Percentiles rank a stretch among this genome's conserved stretches.
These are phyloP conservation scores for Vaccinium corymbosum DNA, from an alignment of 148 eudicot species.

Conservation along the genomic window DNA sequence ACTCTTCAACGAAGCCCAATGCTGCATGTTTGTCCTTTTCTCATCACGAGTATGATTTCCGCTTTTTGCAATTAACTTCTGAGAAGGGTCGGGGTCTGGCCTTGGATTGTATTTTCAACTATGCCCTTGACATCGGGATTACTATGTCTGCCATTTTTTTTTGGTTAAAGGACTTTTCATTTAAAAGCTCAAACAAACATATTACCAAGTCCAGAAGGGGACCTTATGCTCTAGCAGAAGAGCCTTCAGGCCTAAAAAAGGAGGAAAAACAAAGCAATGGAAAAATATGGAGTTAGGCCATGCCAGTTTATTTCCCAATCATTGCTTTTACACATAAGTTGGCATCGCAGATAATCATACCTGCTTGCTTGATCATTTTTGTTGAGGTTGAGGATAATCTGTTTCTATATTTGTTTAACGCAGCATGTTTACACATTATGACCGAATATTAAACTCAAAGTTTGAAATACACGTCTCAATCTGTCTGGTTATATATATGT, in stretches of 20 bases:
- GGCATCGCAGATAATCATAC: not conserved
- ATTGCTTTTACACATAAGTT: not conserved
- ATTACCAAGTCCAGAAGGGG: not conserved
- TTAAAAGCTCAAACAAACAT: not conserved
- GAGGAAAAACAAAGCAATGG: no score
- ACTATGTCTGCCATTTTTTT: not conserved
- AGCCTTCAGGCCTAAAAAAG: not conserved
- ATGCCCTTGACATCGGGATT: not conserved
- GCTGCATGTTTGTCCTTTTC: not conserved
- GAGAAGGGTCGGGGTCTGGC: not conserved
- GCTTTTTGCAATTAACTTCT: not conserved
- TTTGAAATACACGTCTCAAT: slow-evolving; percentile 7
- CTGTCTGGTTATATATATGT: slow-evolving; percentile 20
- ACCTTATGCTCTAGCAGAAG: not conserved
- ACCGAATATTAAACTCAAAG: not conserved
- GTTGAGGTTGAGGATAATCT: not conserved
- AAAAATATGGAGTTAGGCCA: not conserved
- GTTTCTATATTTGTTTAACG: not conserved
- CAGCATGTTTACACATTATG: not conserved
- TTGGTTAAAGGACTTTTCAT: not conserved
- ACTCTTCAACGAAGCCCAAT: not conserved
- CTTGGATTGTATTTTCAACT: not conserved
- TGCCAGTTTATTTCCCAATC: not conserved
- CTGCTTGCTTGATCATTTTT: slow-evolving; percentile 9
- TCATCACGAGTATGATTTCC: not conserved